Conservation (phyloP, 495 filamentous ascomycete genomes). For the Thozetella sp. region DNA sequence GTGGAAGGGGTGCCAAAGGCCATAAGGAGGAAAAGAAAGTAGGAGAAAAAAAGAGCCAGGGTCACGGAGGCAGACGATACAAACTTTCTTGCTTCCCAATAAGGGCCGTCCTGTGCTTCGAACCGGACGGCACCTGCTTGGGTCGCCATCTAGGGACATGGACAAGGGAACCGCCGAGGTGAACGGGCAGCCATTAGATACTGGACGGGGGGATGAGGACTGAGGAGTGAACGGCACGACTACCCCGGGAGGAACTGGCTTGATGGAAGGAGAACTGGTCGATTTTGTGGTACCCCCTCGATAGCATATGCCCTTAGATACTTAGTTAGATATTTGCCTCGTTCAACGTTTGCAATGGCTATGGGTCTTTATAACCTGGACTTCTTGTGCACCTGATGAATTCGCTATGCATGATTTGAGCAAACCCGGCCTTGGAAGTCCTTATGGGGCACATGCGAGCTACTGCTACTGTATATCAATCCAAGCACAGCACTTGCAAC, state of each 20-base stretch:
- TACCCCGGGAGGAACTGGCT: not conserved
- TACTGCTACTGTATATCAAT: no score
- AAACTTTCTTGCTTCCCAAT: not conserved
- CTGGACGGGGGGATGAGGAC: not conserved
- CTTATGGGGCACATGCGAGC: no score
- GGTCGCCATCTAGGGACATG: not conserved
- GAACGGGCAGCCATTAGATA: not conserved
- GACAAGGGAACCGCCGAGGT: not conserved
- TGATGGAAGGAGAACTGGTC: not conserved
- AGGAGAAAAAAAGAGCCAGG: not conserved
- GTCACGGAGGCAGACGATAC: not conserved
- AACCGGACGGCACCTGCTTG: not conserved
- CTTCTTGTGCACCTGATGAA: no score
- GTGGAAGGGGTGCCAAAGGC: no score
- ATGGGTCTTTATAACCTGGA: no score
- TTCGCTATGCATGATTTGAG: no score
- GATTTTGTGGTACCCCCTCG: not conserved
- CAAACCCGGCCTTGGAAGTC: no score
- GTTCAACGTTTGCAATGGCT: not conserved
- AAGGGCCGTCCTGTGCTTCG: not conserved
- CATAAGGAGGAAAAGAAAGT: no score
- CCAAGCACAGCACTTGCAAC: no score
- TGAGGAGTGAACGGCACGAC: no score
- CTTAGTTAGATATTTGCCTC: not conserved
- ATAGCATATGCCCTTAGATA: slow-evolving; percentile 2